These are phyloP conservation scores for Fusarium camptoceras DNA, from an alignment of 2,329 filamentous ascomycete genomes.

Conservation along the genomic window DNA sequence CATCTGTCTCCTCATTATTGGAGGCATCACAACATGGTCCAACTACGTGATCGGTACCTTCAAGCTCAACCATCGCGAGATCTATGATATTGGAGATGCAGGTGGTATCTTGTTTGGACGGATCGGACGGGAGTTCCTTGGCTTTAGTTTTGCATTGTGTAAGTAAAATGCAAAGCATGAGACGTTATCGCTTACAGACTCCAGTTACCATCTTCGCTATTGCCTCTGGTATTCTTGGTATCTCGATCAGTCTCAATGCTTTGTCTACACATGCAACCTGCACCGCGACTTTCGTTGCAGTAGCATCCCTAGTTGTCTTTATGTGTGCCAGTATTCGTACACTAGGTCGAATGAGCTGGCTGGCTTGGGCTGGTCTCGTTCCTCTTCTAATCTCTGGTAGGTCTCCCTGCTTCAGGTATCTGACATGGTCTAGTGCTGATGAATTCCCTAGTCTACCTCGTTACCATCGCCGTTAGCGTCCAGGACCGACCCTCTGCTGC, in stretches of 20 bases:
- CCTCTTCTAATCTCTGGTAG: slow-evolving; percentile 5
- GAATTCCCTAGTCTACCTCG: slow-evolving; percentile 12
- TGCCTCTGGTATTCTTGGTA: slow-evolving; percentile 38
- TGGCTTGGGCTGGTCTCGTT: slow-evolving; percentile 45
- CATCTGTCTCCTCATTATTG: slow-evolving; percentile 56
- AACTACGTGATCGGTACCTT: slow-evolving; percentile 62
- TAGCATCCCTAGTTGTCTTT: slow-evolving; percentile 47
- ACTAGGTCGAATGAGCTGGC: slow-evolving; percentile 48
- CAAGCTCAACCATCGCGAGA: slow-evolving; percentile 62
- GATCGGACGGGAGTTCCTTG: slow-evolving; percentile 57
- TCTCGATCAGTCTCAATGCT: slow-evolving; percentile 56
- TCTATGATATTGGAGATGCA: slow-evolving; percentile 66
- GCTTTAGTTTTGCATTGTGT: slow-evolving; percentile 52
- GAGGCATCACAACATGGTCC: slow-evolving; percentile 60
- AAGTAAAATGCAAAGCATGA: neutral
- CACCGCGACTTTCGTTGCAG: slow-evolving; percentile 54
- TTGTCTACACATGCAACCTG: slow-evolving; percentile 54
- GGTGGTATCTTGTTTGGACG: slow-evolving; percentile 61
- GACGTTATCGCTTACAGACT: neutral
- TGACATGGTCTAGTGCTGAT: neutral
- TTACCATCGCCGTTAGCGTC: slow-evolving; percentile 40
- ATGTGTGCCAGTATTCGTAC: slow-evolving; percentile 50
- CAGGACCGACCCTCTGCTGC: slow-evolving; percentile 32
- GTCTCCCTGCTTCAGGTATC: neutral
- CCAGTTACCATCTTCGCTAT: slow-evolving; percentile 22